A percentile compares a stretch with the other conserved stretches of the same genome.
These are phyloP conservation scores for Tolypocladium inflatum DNA, from an alignment of 2,329 filamentous ascomycete species.

Conservation along the genomic window DNA sequence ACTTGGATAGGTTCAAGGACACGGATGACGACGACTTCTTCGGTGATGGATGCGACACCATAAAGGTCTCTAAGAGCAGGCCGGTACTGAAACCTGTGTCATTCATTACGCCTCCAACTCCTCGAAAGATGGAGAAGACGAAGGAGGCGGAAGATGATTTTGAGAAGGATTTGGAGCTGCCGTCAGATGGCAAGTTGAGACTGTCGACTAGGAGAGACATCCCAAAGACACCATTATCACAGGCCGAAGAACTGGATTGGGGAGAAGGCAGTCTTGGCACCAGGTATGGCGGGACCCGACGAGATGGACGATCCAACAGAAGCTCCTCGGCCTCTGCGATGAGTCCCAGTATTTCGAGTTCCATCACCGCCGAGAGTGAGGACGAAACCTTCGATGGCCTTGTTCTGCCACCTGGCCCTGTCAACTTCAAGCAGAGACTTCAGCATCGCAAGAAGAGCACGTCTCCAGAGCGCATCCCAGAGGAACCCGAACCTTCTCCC, in stretches of 20 bases:
- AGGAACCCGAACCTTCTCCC: slow-evolving; percentile 23
- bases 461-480: slow-evolving; percentile 40
- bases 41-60: slow-evolving; percentile 54
- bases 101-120: slow-evolving; percentile 46
- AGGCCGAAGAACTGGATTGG: slow-evolving; percentile 79
- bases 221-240: slow-evolving; percentile 50
- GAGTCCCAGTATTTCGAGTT: slow-evolving; percentile 88
- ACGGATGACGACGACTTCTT: slow-evolving; percentile 54
- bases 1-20: slow-evolving; percentile 57
- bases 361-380: slow-evolving; percentile 84
- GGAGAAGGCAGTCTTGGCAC: slow-evolving; percentile 89
- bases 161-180: slow-evolving; percentile 64
- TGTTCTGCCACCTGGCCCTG: slow-evolving; percentile 69
- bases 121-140: slow-evolving; percentile 30
- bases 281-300: slow-evolving; percentile 75
- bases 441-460: slow-evolving; percentile 57
- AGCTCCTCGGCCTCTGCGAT: slow-evolving; percentile 83
- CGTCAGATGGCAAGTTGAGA: slow-evolving; percentile 54
- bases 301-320: slow-evolving; percentile 68
- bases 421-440: slow-evolving; percentile 74
- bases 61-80: slow-evolving; percentile 55
- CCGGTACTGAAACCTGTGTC: slow-evolving; percentile 40
- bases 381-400: slow-evolving; percentile 90
- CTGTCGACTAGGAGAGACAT: slow-evolving; percentile 53
- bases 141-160: slow-evolving; percentile 51